Evolutionary conservation across 495 filamentous ascomycete genomes (phyloP).

Genomic region (Tetracladium marchalianum): DNA sequence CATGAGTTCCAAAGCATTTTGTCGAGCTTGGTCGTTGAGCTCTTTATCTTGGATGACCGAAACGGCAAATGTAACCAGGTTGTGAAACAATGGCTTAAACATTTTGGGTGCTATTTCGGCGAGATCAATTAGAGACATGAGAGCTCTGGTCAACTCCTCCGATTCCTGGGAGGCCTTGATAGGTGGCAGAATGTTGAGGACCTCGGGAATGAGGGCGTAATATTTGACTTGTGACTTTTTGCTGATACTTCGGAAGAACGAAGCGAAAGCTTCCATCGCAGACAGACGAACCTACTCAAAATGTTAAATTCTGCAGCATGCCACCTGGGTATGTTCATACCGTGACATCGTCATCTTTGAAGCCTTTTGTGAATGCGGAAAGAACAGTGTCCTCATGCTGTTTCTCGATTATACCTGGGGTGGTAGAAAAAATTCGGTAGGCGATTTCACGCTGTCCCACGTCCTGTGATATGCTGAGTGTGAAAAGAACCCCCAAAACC

Average conservation of each 20-base stretch:
- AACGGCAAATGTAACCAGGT: slow-evolving; percentile 83
- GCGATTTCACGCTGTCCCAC: slow-evolving; percentile 77
- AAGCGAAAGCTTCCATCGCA: slow-evolving; percentile 92
- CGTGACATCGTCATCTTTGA: slow-evolving; percentile 74
- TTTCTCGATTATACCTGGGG: slow-evolving; percentile 91
- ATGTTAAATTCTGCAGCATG: background rate
- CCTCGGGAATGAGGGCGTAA: slow-evolving; percentile 71
- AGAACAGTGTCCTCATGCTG: slow-evolving; percentile 84
- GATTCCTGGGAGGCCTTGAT: slow-evolving; percentile 84
- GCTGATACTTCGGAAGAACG: slow-evolving; percentile 82
- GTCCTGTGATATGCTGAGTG: slow-evolving; percentile 75
- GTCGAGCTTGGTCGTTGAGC: slow-evolving; percentile 75
- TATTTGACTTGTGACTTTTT: slow-evolving; percentile 85
- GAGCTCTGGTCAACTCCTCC: slow-evolving; percentile 78
- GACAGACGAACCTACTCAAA: slow-evolving; percentile 60
- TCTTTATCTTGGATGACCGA: slow-evolving; percentile 94
- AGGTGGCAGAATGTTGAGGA: slow-evolving; percentile 86
- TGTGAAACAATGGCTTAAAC: slow-evolving; percentile 88
- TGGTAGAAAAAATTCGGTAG: slow-evolving; percentile 89
- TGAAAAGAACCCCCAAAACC: slow-evolving; percentile 74
- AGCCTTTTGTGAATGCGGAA: slow-evolving; percentile 77
- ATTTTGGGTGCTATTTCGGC: slow-evolving; percentile 88
- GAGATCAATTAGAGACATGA: slow-evolving; percentile 85
- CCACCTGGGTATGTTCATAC: slow-evolving; percentile 34
- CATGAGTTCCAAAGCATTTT: slow-evolving; percentile 95